A percentile compares a stretch with the other conserved stretches of the same genome.
Conservation (phyloP, 176 grass and related monocot species). For the Luzula sylvatica region DNA sequence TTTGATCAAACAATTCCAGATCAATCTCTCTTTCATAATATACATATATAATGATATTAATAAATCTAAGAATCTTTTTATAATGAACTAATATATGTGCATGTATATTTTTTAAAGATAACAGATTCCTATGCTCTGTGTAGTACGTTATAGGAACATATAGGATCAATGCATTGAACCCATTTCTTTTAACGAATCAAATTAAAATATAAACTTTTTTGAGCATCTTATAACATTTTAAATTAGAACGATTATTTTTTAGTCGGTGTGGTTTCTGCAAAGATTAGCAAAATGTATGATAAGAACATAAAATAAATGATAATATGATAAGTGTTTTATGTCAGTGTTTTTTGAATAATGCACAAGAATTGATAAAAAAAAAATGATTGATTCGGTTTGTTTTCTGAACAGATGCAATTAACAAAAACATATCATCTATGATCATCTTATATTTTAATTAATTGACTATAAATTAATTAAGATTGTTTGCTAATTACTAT, state of each 20-base stretch:
- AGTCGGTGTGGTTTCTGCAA: background rate
- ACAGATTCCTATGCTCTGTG: slow-evolving; percentile 8
- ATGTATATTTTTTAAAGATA: background rate
- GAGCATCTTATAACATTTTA: background rate
- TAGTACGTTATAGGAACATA: slow-evolving; percentile 9
- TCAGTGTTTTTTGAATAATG: background rate
- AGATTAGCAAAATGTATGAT: background rate
- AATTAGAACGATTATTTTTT: background rate
- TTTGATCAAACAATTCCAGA: too few species aligned
- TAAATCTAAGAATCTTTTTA: too few species aligned
- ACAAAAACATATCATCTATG: too few species aligned
- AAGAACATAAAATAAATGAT: background rate
- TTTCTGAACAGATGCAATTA: too few species aligned
- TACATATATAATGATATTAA: too few species aligned
- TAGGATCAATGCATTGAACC: slow-evolving; percentile 2
- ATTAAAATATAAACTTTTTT: background rate
- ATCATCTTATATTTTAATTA: too few species aligned
- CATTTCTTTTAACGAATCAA: background rate
- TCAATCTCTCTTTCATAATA: too few species aligned
- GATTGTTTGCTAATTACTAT: too few species aligned
- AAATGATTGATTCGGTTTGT: too few species aligned
- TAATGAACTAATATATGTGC: too few species aligned
- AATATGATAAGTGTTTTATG: background rate
- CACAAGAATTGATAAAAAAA: too few species aligned
- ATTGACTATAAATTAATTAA: too few species aligned